phyloP scores from a whole-genome alignment of 2,329 filamentous ascomycete species.

The Orbilia blumenaviensis region DNA sequence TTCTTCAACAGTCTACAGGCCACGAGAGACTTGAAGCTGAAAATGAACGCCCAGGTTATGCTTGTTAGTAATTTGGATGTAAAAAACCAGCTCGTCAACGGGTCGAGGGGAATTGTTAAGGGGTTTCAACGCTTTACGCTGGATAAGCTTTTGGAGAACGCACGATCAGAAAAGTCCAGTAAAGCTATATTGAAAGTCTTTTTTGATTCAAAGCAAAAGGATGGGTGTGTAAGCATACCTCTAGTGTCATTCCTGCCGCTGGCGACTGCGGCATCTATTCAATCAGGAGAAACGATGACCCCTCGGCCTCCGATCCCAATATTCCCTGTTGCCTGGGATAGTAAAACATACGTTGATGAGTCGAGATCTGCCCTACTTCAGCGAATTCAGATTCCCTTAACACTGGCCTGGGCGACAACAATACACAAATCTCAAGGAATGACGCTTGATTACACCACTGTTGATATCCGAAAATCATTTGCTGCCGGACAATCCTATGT shows the following conservation, averaged over 20 bases:
- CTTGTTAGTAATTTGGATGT: slow-evolving; percentile 66
- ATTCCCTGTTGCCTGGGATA: slow-evolving; percentile 44
- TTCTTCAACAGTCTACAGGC: slow-evolving; percentile 57
- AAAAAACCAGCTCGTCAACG: slow-evolving; percentile 63
- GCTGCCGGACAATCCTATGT: slow-evolving; percentile 71
- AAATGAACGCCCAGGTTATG: slow-evolving; percentile 66
- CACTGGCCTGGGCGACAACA: slow-evolving; percentile 71
- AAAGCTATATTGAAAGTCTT: slow-evolving; percentile 38
- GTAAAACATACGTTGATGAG: slow-evolving; percentile 35
- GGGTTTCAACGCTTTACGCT: slow-evolving; percentile 62
- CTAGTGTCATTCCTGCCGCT: slow-evolving; percentile 53
- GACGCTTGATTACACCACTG: slow-evolving; percentile 69
- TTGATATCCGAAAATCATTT: slow-evolving; percentile 67
- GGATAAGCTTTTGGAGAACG: slow-evolving; percentile 57
- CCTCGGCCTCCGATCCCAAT: slow-evolving; percentile 30
- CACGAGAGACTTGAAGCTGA: slow-evolving; percentile 61
- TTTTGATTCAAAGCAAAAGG: slow-evolving; percentile 36
- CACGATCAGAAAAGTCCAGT: slow-evolving; percentile 32
- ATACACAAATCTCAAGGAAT: slow-evolving; percentile 73
- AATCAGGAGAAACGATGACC: neutral
- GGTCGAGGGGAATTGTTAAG: slow-evolving; percentile 64
- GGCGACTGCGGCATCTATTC: neutral
- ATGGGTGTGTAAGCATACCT: slow-evolving; percentile 50
- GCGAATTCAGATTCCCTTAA: slow-evolving; percentile 71
- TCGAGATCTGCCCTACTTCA: slow-evolving; percentile 61